Percentiles rank a stretch among this genome's conserved stretches.
phyloP scores from a whole-genome alignment of 2,329 filamentous ascomycete genomes.

The Bipolaris bicolor region DNA sequence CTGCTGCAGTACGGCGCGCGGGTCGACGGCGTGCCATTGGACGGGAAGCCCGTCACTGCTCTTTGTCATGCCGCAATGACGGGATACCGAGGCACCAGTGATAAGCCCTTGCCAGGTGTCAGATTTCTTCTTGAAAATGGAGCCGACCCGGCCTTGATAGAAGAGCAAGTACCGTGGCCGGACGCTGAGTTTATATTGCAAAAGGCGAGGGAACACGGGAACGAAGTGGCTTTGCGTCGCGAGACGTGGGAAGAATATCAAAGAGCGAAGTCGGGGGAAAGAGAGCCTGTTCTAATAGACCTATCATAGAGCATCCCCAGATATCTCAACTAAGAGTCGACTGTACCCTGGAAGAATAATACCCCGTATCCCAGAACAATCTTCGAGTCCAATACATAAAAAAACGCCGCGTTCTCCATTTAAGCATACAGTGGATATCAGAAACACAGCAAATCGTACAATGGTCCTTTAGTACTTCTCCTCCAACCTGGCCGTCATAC shows the following conservation, averaged over 20 bases:
- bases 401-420: conserved; percentile 8
- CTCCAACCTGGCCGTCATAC: conserved; percentile 44
- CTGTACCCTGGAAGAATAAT: neutral
- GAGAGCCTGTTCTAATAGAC: neutral
- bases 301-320: neutral
- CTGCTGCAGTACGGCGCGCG: neutral
- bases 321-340: neutral
- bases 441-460: conserved; percentile 9
- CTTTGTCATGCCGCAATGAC: neutral
- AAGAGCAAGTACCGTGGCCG: neutral
- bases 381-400: neutral
- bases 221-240: neutral
- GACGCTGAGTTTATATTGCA: neutral
- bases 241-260: neutral
- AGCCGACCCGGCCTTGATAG: neutral
- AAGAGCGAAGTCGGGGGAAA: neutral
- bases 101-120: neutral
- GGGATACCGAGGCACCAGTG: neutral
- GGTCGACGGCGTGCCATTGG: neutral
- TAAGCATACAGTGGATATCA: conserved; percentile 8
- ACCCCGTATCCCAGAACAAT: neutral
- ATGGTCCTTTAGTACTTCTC: conserved; percentile 33
- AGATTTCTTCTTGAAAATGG: conserved; percentile 4
- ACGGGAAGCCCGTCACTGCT: neutral
- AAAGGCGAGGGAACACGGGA: neutral